Evolutionary conservation across 2,329 filamentous ascomycete species (phyloP), one percentile per base, ranked within the genome.

Genomic region (Hypoxylon sp.): DNA sequence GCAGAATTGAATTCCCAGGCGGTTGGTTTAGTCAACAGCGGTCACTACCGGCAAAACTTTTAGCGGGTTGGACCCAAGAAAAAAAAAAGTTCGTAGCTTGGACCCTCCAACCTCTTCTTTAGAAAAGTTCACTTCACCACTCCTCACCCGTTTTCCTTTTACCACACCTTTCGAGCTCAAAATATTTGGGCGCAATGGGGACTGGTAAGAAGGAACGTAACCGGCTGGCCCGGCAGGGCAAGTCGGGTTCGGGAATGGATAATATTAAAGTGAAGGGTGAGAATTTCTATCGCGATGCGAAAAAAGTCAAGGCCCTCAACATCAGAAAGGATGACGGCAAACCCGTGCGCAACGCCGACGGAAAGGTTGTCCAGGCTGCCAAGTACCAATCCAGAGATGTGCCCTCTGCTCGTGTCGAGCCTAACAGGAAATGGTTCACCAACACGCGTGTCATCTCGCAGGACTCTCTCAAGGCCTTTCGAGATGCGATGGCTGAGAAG

Each of bases 351-450:
- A 97, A 98, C 78, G 90, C 92, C 52, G 83, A 87, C 11, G 96
- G 96, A 76, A 90, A 95, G 75, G 91, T 99, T 78, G 92, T 91
- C 60, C 90, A 96, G 81, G 90, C 93, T 71, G 94, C 94, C 52
- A 86, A 89, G 14, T 97, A 89, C 81, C 94, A 98, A 82, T 94
- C 91, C 66, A 86, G 89, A 76, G 94, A 97, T 36, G 82, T 90
- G 21, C 94, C 95, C 50, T 89, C 87, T 65, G 96, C 95, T 73
- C 89, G 94, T 72, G 92, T 98, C 77, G 95, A 98, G 84, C 96
- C 96, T 53, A 97, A 98, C 82, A 88, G 96, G 76, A 97, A 97
- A 82, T 99, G 96, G 96, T 99, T 99, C 82, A 93, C 91, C 75
- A 98, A 98, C 80, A 97, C 95, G 34, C 86, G 96, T 72, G 87